These are phyloP conservation scores for Mollisia scopiformis DNA, from an alignment of 2,329 filamentous ascomycete species.

Conservation along the genomic window DNA sequence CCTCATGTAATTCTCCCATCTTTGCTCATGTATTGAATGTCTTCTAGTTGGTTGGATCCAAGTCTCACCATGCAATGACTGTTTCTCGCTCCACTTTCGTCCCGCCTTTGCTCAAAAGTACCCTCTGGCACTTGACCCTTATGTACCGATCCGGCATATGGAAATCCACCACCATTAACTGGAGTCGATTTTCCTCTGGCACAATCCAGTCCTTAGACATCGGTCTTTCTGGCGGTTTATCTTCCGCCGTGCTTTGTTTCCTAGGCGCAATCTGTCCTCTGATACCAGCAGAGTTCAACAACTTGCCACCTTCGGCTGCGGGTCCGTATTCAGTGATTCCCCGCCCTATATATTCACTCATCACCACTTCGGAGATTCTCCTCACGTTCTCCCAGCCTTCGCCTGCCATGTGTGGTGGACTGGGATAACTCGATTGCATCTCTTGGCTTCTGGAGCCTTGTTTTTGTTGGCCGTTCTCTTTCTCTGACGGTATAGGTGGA, in stretches of 20 bases:
- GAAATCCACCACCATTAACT: constrained; percentile 29
- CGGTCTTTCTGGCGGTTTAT: neutral
- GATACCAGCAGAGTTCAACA: neutral
- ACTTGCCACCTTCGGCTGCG: neutral
- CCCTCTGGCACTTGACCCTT: constrained; percentile 28
- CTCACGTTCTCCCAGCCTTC: constrained; percentile 9
- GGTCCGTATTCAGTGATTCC: constrained; percentile 2
- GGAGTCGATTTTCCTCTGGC: constrained; percentile 31
- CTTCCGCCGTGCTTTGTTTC: neutral
- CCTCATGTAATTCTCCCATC: neutral
- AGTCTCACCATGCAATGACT: constrained; percentile 32
- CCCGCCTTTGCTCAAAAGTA: constrained; percentile 24
- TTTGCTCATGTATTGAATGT: neutral
- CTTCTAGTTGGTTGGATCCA: no score
- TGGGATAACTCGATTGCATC: constrained; percentile 10
- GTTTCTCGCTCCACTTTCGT: constrained; percentile 29
- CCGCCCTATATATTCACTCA: neutral
- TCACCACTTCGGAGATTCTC: constrained; percentile 5
- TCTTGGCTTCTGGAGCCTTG: neutral
- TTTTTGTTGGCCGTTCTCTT: neutral
- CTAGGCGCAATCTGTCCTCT: neutral
- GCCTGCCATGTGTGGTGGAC: constrained; percentile 9
- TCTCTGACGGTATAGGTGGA: constrained; percentile 3
- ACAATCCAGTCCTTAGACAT: constrained; percentile 19
- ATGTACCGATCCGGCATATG: constrained; percentile 33